phyloP scores from a whole-genome alignment of 2,329 filamentous ascomycete genomes.

The Ascosphaera apis region DNA sequence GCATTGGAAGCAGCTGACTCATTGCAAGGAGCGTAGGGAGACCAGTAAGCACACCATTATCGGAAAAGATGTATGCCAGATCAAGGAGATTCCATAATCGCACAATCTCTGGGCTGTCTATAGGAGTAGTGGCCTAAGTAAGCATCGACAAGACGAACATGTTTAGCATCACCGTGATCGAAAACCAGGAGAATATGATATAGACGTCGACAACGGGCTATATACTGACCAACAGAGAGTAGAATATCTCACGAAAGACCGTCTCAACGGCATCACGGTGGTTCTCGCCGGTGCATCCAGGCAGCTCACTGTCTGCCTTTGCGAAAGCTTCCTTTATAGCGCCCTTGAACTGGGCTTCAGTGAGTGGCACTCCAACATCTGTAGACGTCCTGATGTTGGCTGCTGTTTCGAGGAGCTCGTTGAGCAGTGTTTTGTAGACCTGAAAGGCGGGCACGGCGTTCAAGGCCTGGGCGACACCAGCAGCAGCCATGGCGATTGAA shows the following conservation, averaged over 20 bases:
- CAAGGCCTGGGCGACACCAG: constrained; percentile 10
- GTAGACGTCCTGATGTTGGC: constrained; percentile 31
- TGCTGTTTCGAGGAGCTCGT: constrained; percentile 35
- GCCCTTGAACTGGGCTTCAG: constrained; percentile 35
- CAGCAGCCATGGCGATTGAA: not conserved
- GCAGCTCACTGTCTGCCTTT: constrained; percentile 7
- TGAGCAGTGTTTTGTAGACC: constrained; percentile 30
- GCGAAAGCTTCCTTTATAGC: constrained; percentile 22
- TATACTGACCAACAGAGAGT: constrained; percentile 51
- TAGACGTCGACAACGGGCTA: not conserved
- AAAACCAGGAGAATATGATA: constrained; percentile 1
- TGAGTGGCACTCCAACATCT: constrained; percentile 51
- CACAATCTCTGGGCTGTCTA: constrained; percentile 56
- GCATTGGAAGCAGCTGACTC: constrained; percentile 2
- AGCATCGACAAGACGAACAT: not conserved
- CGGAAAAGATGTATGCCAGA: constrained; percentile 68
- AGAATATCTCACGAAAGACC: constrained; percentile 60
- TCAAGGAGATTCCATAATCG: constrained; percentile 87
- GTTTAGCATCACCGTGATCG: not conserved
- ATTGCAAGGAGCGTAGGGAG: not conserved
- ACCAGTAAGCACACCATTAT: constrained; percentile 37
- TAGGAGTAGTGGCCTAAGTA: constrained; percentile 44
- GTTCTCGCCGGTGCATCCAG: constrained; percentile 28
- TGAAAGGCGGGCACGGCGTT: constrained; percentile 13
- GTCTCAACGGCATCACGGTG: constrained; percentile 55